Percentiles rank a stretch among this genome's conserved stretches.
Evolutionary conservation across 129 eudicot genomes (phyloP).

Genomic region (Artemisia argyi): DNA sequence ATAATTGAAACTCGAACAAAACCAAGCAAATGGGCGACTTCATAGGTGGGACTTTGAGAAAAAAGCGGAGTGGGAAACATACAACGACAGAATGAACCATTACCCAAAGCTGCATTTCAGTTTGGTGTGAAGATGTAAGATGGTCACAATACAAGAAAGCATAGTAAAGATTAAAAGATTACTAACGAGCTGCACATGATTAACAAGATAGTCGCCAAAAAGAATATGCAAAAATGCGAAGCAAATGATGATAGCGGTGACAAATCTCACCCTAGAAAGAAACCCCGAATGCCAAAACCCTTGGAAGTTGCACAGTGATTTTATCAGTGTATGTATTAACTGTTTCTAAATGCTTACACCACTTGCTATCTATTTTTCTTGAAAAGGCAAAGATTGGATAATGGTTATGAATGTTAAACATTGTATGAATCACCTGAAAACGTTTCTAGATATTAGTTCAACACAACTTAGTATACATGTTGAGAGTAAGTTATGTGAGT

Average conservation of each 20-base stretch:
- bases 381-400: no score
- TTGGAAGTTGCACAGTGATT: no score
- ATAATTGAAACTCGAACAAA: no score
- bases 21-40: no score
- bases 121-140: constrained; percentile 99
- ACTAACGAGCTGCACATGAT: constrained; percentile 88
- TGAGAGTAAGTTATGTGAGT: no score
- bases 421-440: no score
- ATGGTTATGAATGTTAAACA: no score
- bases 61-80: constrained; percentile 92
- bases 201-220: constrained; percentile 50
- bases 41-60: constrained; percentile 43
- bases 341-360: no score
- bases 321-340: no score
- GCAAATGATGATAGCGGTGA: constrained; percentile 42
- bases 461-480: no score
- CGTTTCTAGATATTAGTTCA: no score
- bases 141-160: constrained; percentile 87
- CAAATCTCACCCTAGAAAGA: constrained; percentile 70
- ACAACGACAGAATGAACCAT: constrained; percentile 98
- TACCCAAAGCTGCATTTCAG: constrained; percentile 98
- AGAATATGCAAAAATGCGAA: constrained; percentile 37
- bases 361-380: no score
- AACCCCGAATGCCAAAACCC: constrained; percentile 34
- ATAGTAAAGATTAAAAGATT: constrained; percentile 87